Conservation (phyloP, 441 rosid genomes). For the Rhodomyrtus psidioides region DNA sequence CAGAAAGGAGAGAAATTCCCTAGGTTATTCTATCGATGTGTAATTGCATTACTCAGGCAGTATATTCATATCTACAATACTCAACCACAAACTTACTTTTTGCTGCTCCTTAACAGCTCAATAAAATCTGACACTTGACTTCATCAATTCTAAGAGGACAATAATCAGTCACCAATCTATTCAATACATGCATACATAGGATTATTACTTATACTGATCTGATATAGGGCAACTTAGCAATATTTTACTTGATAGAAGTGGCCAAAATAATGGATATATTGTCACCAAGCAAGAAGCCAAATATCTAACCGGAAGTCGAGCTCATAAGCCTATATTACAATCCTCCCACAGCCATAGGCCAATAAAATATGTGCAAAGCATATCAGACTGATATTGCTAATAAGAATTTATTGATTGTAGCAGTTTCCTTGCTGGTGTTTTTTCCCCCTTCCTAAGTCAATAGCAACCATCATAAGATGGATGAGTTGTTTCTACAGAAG, state of each 20-base stretch:
- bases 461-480: neutral
- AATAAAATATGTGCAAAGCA: neutral
- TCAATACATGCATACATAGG: neutral
- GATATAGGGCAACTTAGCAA: neutral
- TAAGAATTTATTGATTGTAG: neutral
- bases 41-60: neutral
- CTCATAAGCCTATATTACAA: neutral
- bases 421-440: neutral
- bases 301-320: neutral
- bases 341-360: neutral
- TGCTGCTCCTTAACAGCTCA: neutral
- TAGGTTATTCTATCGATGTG: neutral
- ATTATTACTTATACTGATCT: neutral
- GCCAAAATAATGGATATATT: neutral
- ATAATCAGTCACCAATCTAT: neutral
- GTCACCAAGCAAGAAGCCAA: neutral
- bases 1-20: neutral
- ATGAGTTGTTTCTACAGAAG: neutral
- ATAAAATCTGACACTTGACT: neutral
- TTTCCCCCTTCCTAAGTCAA: neutral
- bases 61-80: neutral
- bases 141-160: neutral
- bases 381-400: neutral
- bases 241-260: neutral
- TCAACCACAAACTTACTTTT: neutral